These are phyloP conservation scores for Amanita pseudoporphyria DNA, from an alignment of 768 basidiomycete species.

Conservation along the genomic window DNA sequence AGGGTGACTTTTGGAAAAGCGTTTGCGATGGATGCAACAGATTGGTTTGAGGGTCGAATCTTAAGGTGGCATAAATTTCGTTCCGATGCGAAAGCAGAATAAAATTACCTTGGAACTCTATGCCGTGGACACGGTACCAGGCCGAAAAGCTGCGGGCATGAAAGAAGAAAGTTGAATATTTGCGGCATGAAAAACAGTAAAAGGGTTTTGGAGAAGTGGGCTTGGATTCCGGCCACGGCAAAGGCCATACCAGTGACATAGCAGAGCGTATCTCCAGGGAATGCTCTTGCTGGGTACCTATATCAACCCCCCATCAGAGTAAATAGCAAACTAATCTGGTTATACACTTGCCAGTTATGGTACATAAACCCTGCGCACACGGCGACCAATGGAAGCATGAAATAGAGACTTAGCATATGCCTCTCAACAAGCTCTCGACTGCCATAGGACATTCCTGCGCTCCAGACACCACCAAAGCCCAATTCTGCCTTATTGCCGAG, in stretches of 20 bases:
- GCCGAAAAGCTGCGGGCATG: conserved; percentile 91
- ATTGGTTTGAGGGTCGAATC: conserved; percentile 68
- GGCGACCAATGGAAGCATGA: conserved; percentile 91
- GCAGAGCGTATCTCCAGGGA: conserved; percentile 96
- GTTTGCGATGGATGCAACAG: conserved; percentile 72
- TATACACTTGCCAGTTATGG: conserved; percentile 79
- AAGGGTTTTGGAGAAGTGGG: conserved; percentile 95
- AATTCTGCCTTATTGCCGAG: conserved; percentile 57
- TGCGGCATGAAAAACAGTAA: conserved; percentile 96
- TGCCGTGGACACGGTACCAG: conserved; percentile 92
- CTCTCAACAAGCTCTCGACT: conserved; percentile 82
- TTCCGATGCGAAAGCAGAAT: conserved; percentile 1
- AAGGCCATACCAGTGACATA: conserved; percentile 99
- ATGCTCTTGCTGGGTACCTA: conserved; percentile 94
- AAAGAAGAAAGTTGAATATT: conserved; percentile 94
- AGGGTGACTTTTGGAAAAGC: conserved; percentile 49
- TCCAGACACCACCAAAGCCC: conserved; percentile 72
- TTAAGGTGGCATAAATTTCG: conserved; percentile 20
- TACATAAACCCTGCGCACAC: conserved; percentile 87
- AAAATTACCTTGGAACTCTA: conserved; percentile 72
- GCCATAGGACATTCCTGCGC: conserved; percentile 78
- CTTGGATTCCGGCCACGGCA: conserved; percentile 94
- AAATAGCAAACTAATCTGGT: neutral
- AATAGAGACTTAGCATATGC: conserved; percentile 94
- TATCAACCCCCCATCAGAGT: conserved; percentile 5